Base-by-base conservation (phyloP, 1,139 yeast species). In the Zygosaccharomyces pseudobailii region DNA sequence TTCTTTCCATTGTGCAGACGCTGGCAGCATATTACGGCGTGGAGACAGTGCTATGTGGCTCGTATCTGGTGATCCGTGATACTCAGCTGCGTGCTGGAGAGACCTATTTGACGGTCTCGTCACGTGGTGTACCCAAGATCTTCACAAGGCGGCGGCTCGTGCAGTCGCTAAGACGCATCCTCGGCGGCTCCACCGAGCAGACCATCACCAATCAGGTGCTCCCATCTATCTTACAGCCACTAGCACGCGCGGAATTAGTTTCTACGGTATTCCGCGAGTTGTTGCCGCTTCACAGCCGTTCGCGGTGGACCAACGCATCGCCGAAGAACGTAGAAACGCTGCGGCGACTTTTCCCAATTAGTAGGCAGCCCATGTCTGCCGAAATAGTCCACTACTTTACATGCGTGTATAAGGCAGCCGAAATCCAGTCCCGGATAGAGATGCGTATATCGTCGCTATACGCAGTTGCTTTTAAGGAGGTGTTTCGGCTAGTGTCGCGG, bases 1-100 rank as follows among this genome's bases (percentile, higher is more conserved):
- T 58, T 5, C 47, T 60, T 13, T 50, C 61, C 3, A 61, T 62
- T 17, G 43, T 62, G n/a, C 63, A 62, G 38, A 43, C 52, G 5
- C 36, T 62, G 13, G 52, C 58, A 3, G 34, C 51, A 6, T 40
- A 20, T 20, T 55, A 55, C 43, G 45, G 43, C 9, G 52, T 62
- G n/a, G 52, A 48, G 24, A 48, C 57, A 5, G 34, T 36, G 9
- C 24, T 61, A 21, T 54, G 61, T 22, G 51, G 51, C 21, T 47
- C 54, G 6, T 55, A 57, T 32, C 45, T 60, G n/a, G 53, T 56
- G 8, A 54, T 60, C 24, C 46, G 50, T 4, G 62, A 58, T 40
- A 23, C 43, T 13, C 41, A 40, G 17, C 39, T 54, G 30, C 49
- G 45, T 7, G 50, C 42, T 9, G 55, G 57, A 4, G 56, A 52